A percentile compares a stretch with the other conserved stretches of the same genome.
These are phyloP conservation scores for Tuber aestivum DNA, from an alignment of 495 filamentous ascomycete genomes.

Conservation along the genomic window DNA sequence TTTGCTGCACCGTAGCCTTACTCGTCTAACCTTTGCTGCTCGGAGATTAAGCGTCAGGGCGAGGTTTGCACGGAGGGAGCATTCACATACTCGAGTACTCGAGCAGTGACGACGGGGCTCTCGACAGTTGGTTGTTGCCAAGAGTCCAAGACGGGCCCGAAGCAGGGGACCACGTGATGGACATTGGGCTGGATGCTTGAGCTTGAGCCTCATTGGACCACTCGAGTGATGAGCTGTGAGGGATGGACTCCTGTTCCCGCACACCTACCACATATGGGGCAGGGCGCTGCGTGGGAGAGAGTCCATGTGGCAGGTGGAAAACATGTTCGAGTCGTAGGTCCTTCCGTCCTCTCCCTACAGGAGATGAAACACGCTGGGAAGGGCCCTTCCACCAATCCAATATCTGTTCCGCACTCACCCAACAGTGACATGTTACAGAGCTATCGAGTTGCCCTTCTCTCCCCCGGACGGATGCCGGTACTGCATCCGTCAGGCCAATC, in stretches of 20 bases:
- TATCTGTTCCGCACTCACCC: neutral
- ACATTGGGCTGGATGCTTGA: neutral
- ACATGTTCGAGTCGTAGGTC: neutral
- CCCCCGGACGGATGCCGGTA: neutral
- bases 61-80: neutral
- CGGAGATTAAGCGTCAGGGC: neutral
- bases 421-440: neutral
- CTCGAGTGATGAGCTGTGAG: conserved; percentile 27
- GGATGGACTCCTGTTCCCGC: neutral
- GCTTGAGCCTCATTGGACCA: conserved; percentile 23
- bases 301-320: neutral
- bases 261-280: neutral
- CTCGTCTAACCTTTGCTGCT: neutral
- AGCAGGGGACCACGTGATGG: neutral
- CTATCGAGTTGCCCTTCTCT: neutral
- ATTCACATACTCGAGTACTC: neutral
- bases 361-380: neutral
- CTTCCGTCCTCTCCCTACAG: neutral
- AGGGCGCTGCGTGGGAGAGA: neutral
- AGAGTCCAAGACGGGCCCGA: conserved; percentile 10
- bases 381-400: neutral
- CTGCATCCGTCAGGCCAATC: neutral
- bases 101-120: neutral
- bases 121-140: conserved; percentile 17
- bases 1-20: neutral